Evolutionary conservation across 2,329 filamentous ascomycete genomes (phyloP).

Genomic region (Dactylellina cionopaga): DNA sequence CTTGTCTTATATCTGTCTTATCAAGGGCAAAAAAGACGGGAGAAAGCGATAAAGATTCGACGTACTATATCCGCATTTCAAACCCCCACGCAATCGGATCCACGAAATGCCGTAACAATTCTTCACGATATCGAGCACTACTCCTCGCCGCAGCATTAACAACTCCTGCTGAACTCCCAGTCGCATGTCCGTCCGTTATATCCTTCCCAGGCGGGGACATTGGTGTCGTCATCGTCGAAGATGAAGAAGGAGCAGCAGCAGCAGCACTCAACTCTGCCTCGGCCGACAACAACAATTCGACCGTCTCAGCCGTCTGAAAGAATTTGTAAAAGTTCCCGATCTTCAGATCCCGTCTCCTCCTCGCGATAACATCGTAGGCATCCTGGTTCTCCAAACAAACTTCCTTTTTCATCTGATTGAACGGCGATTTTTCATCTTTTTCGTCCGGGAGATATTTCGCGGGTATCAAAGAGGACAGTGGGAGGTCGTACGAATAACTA

Average conservation of each 20-base stretch:
- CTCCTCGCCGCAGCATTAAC: conserved; percentile 14
- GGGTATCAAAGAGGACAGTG: conserved; percentile 31
- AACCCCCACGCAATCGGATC: conserved; percentile 40
- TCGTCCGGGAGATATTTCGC: conserved; percentile 46
- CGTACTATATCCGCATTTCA: conserved; percentile 50
- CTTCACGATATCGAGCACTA: conserved; percentile 37
- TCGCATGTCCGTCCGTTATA: background rate
- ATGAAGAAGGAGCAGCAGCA: background rate
- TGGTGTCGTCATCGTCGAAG: too few species aligned
- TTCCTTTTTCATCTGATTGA: conserved; percentile 30
- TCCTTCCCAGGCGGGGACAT: conserved; percentile 1
- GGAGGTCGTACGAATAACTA: conserved; percentile 38
- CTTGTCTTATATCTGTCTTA: background rate
- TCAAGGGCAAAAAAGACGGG: background rate
- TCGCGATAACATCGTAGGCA: conserved; percentile 43
- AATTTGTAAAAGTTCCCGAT: conserved; percentile 50
- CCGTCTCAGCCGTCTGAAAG: conserved; percentile 41
- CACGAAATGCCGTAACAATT: conserved; percentile 33
- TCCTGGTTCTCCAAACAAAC: conserved; percentile 31
- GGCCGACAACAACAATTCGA: conserved; percentile 33
- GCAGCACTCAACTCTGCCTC: background rate
- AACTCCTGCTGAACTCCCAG: conserved; percentile 6
- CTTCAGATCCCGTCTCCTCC: conserved; percentile 34
- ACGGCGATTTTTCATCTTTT: conserved; percentile 22
- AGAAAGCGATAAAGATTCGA: background rate